A percentile compares a stretch with the other conserved stretches of the same genome.
Evolutionary conservation across 2,329 filamentous ascomycete genomes (phyloP).

Genomic region (Pyrenochaeta sp.): DNA sequence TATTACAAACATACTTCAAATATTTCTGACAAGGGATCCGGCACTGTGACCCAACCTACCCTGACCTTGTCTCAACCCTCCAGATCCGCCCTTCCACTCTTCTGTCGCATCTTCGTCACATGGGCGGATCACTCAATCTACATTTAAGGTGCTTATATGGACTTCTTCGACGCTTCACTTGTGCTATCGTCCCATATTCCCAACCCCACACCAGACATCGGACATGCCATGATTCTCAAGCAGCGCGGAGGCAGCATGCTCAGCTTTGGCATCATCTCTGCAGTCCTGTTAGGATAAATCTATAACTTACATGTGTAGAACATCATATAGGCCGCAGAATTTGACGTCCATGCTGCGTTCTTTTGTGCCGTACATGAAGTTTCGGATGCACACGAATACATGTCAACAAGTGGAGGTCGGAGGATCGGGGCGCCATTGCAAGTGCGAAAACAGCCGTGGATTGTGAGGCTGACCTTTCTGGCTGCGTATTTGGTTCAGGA

Average conservation of each 20-base stretch:
- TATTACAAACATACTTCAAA: too few species aligned
- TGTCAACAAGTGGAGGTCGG: constrained; percentile 24
- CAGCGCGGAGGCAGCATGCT: constrained; percentile 38
- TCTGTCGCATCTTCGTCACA: constrained; percentile 40
- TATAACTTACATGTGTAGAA: constrained; percentile 31
- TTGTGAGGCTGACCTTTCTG: constrained; percentile 30
- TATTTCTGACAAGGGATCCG: too few species aligned
- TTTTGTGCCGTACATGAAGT: constrained; percentile 27
- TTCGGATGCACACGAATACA: constrained; percentile 22
- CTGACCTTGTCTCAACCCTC: background rate
- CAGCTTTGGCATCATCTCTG: constrained; percentile 36
- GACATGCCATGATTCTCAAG: constrained; percentile 35
- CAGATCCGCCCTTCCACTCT: constrained; percentile 10
- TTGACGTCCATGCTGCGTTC: constrained; percentile 33
- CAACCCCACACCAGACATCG: constrained; percentile 23
- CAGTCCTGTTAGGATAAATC: constrained; percentile 36
- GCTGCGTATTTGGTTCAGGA: constrained; percentile 23
- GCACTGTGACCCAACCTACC: background rate
- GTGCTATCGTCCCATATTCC: constrained; percentile 32
- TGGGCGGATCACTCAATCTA: constrained; percentile 37
- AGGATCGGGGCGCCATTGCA: constrained; percentile 46
- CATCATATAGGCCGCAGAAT: constrained; percentile 27
- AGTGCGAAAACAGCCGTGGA: constrained; percentile 33
- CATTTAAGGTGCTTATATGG: constrained; percentile 37
- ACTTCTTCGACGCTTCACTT: constrained; percentile 30